These are phyloP conservation scores for Nasturtium officinale DNA, from an alignment of 345 rosid genomes.

Conservation along the genomic window DNA sequence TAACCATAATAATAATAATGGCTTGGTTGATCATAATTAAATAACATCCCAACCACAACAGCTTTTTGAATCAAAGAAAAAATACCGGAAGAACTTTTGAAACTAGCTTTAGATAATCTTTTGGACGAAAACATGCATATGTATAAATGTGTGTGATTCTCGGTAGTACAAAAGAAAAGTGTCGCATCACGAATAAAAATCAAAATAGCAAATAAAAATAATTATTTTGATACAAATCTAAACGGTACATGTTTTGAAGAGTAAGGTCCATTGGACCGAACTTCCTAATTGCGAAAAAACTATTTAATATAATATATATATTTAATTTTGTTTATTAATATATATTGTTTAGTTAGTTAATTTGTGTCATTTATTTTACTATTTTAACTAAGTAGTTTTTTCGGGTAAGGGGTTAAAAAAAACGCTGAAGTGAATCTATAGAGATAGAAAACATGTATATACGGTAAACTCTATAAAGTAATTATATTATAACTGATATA, in stretches of 20 bases:
- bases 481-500: no score
- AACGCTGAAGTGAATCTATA: neutral
- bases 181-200: neutral
- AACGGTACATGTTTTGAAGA: neutral
- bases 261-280: neutral
- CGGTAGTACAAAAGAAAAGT: neutral
- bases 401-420: no score
- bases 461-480: no score
- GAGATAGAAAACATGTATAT: conserved; percentile 7
- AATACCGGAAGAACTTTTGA: conserved; percentile 28
- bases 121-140: neutral
- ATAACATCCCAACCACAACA: conserved; percentile 40
- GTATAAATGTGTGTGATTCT: neutral
- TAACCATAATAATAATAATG: neutral
- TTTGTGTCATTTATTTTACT: neutral
- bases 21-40: conserved; percentile 26
- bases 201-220: neutral
- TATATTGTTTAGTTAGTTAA: neutral
- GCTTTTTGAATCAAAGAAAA: no score
- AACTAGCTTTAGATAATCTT: neutral
- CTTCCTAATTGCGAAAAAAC: neutral
- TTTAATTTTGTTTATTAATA: neutral
- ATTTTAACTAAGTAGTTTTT: no score
- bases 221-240: neutral
- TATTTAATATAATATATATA: no score